Evolutionary conservation across 257 asterid species (phyloP), one percentile per base, ranked within the genome.

Genomic region (Mitragyna speciosa): DNA sequence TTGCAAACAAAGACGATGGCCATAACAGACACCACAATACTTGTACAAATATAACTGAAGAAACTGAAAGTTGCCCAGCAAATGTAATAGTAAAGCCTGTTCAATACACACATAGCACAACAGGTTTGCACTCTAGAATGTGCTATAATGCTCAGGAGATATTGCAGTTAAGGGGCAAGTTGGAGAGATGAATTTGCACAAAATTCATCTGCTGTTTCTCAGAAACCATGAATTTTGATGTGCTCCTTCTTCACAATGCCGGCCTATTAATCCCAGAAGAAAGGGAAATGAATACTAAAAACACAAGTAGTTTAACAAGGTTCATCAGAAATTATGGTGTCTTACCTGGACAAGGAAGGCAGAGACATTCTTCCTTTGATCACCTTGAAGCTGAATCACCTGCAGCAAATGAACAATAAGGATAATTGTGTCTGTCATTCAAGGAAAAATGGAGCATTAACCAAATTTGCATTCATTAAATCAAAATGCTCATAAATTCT

Each of bases 321-420:
- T n/a, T 58, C 64, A 58, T 19, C 11, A 20, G 64, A n/a, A 54
- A 19, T 22, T 59, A 20, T 4, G 5, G 31, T 63, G 12, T 63
- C 68, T 81, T 56, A 81, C 80, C 84, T 77, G 75, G 26, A 82
- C 79, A 64, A 82, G 85, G 72, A 82, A 77, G 36, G 82, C 33
- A n/a, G 71, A 82, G n/a, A 82, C 85, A 51, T 82, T 82, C 76
- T 82, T 82, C 72, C 82, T 45, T 72, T 82, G 85, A 51, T 82
- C 85, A 71, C 85, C 85, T 70, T 82, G 82, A 70, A 82, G 85
- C 51, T 82, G 85, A 77, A 82, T 82, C 12, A 82, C 85, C 84
- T 81, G 26, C 58, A 19, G 43, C 12, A 43, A 43, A 9, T 22
- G 6, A 52, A 3, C 33, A n/a, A 31, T 36, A 1, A 30, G 69